A percentile compares a stretch with the other conserved stretches of the same genome.
phyloP scores from a whole-genome alignment of 1,139 yeast genomes.

The Yamadazyma dendronema region DNA sequence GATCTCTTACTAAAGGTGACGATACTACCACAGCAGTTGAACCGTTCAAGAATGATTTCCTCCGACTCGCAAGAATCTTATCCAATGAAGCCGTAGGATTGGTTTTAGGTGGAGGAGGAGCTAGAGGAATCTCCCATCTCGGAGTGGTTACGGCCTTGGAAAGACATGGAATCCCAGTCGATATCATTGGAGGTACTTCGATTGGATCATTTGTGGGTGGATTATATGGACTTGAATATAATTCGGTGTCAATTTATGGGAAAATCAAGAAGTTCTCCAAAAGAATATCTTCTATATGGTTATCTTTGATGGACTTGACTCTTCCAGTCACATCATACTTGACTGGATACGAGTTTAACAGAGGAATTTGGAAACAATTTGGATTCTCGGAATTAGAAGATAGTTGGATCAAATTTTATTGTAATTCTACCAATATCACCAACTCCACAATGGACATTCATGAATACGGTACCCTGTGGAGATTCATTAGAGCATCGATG shows the following conservation, averaged over 20 bases:
- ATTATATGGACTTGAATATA: slow-evolving; percentile 87
- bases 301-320: slow-evolving; percentile 78
- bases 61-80: slow-evolving; percentile 81
- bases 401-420: slow-evolving; percentile 86
- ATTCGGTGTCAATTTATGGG: slow-evolving; percentile 86
- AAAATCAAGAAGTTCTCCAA: slow-evolving; percentile 84
- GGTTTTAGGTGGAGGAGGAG: slow-evolving; percentile 97
- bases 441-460: slow-evolving; percentile 95
- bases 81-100: slow-evolving; percentile 94
- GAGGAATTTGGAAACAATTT: slow-evolving; percentile 95
- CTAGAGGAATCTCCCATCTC: slow-evolving; percentile 89
- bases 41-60: slow-evolving; percentile 78
- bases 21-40: slow-evolving; percentile 10
- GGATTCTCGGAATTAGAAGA: slow-evolving; percentile 94
- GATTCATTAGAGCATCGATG: slow-evolving; percentile 95
- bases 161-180: slow-evolving; percentile 90
- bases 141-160: slow-evolving; percentile 94
- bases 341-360: slow-evolving; percentile 94
- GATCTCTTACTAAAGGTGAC: slow-evolving; percentile 4
- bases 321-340: slow-evolving; percentile 93
- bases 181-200: slow-evolving; percentile 92
- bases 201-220: slow-evolving; percentile 97
- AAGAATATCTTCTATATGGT: slow-evolving; percentile 82
- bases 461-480: slow-evolving; percentile 90
- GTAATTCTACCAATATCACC: slow-evolving; percentile 95